Conservation (phyloP, 1,284 basidiomycete species). For the Austroboletus novae-zelandiae region DNA sequence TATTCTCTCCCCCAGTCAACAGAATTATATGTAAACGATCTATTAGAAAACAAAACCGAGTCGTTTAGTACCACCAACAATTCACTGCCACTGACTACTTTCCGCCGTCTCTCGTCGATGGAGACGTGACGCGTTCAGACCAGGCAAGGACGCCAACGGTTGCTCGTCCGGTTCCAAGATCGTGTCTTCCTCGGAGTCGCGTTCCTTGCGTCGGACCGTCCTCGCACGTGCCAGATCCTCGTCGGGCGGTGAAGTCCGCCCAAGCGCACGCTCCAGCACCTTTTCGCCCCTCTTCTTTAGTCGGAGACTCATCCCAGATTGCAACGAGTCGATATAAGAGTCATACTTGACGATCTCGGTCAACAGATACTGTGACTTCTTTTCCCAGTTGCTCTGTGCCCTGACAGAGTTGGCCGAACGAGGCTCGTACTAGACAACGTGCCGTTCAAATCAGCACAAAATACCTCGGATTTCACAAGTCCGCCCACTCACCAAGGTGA, state of each 20-base stretch:
- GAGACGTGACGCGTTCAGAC: conserved; percentile 16
- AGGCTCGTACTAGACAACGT: conserved; percentile 63
- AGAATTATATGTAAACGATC: background rate
- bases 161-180: conserved; percentile 31
- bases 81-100: conserved; percentile 25
- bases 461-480: background rate
- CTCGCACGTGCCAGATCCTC: conserved; percentile 39
- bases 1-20: background rate
- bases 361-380: conserved; percentile 84
- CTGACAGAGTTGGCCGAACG: conserved; percentile 74
- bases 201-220: conserved; percentile 48
- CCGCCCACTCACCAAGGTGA: conserved; percentile 59
- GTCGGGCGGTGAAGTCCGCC: conserved; percentile 30
- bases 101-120: conserved; percentile 52
- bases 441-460: background rate
- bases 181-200: conserved; percentile 43
- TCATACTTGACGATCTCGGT: conserved; percentile 95
- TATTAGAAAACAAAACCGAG: conserved; percentile 15
- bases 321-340: conserved; percentile 89
- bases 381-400: conserved; percentile 89
- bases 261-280: conserved; percentile 74
- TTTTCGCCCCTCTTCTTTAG: conserved; percentile 86
- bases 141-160: background rate
- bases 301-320: conserved; percentile 75
- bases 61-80: conserved; percentile 12